Conservation (phyloP, 805 yeast species). For the Ogataea pignaliae region DNA sequence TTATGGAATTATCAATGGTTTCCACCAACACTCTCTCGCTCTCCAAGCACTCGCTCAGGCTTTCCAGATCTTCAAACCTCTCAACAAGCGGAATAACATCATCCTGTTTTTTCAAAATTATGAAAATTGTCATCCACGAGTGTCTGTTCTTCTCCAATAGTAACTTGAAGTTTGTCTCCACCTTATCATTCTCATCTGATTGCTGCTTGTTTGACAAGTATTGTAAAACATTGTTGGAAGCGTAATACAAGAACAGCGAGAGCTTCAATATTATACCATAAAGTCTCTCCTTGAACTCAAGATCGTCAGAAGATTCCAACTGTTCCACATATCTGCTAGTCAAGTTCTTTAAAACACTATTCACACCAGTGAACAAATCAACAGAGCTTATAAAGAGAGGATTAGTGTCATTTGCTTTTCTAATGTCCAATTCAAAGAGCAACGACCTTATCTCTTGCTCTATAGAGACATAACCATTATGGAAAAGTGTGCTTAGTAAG, state of each 20-base stretch:
- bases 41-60: conserved; percentile 54
- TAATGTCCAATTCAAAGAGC: conserved; percentile 2
- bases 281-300: conserved; percentile 10
- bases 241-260: conserved; percentile 23
- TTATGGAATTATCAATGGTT: conserved; percentile 31
- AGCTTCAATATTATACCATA: conserved; percentile 16
- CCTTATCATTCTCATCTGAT: not conserved
- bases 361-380: conserved; percentile 15
- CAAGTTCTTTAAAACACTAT: conserved; percentile 14
- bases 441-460: conserved; percentile 15
- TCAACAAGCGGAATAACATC: conserved; percentile 64
- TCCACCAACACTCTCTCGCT: conserved; percentile 34
- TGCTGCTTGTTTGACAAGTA: conserved; percentile 1
- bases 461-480: conserved; percentile 13
- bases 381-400: conserved; percentile 18
- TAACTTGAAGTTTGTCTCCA: conserved; percentile 1
- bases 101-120: conserved; percentile 43
- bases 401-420: not conserved
- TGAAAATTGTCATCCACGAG: conserved; percentile 58
- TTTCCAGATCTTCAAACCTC: conserved; percentile 56
- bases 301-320: conserved; percentile 11
- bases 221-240: conserved; percentile 11
- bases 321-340: conserved; percentile 8
- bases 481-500: conserved; percentile 7
- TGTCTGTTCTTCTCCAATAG: conserved; percentile 20